Conservation (phyloP, 176 grass and related monocot species). For the Musa schizocarpa region DNA sequence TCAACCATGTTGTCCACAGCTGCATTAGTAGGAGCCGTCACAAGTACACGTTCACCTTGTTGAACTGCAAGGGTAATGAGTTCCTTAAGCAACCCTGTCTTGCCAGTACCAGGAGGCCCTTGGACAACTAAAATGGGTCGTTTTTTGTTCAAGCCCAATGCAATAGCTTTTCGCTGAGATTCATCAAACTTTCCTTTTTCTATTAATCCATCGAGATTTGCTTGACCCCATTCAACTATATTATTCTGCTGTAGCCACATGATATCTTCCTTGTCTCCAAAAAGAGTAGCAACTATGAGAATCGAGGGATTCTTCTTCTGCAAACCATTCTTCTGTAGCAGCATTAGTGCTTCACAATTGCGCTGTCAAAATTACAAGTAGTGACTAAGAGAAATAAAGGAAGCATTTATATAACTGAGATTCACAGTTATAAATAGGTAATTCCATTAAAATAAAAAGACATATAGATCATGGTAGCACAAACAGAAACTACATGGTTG, state of each 20-base stretch:
- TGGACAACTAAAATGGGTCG: conserved; percentile 66
- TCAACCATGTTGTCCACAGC: conserved; percentile 92
- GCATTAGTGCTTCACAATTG: conserved; percentile 93
- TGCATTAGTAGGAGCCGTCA: conserved; percentile 78
- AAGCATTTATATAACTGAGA: conserved; percentile 1
- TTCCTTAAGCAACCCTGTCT: conserved; percentile 71
- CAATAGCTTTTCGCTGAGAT: conserved; percentile 63
- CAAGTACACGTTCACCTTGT: conserved; percentile 77
- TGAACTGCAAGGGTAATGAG: conserved; percentile 59
- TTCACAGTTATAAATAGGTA: neutral
- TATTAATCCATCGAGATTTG: conserved; percentile 30
- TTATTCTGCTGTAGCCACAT: conserved; percentile 47
- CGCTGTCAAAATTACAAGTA: conserved; percentile 45
- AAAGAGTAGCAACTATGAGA: conserved; percentile 66
- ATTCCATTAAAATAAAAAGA: too few species aligned
- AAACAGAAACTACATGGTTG: too few species aligned
- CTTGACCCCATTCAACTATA: conserved; percentile 47
- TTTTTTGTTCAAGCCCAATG: conserved; percentile 90
- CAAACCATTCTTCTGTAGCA: conserved; percentile 79
- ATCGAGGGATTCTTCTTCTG: conserved; percentile 72
- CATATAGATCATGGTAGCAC: too few species aligned
- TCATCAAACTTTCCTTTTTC: conserved; percentile 49
- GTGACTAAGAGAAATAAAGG: conserved; percentile 2
- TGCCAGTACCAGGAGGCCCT: conserved; percentile 92
- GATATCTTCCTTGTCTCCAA: conserved; percentile 63